A percentile compares a stretch with the other conserved stretches of the same genome.
These are phyloP conservation scores for Didymellaceae sp. DNA, from an alignment of 2,329 filamentous ascomycete genomes.

Conservation along the genomic window DNA sequence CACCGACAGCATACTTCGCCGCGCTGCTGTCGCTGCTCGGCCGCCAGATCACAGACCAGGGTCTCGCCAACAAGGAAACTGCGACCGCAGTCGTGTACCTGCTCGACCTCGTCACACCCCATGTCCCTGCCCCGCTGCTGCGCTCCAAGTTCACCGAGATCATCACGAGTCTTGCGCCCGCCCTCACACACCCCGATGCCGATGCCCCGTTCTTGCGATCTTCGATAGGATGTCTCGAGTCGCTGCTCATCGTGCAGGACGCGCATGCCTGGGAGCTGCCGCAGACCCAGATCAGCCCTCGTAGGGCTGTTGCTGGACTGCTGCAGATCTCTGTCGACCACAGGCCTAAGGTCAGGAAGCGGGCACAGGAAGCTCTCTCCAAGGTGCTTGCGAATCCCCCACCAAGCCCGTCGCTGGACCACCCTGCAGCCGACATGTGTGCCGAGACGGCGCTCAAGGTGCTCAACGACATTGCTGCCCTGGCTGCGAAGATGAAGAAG, in stretches of 20 bases:
- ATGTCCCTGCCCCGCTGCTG: constrained; percentile 83
- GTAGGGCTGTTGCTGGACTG: constrained; percentile 84
- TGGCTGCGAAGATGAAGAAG: constrained; percentile 74
- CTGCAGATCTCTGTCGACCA: constrained; percentile 84
- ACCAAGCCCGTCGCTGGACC: constrained; percentile 89
- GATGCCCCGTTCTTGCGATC: constrained; percentile 86
- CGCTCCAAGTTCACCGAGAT: constrained; percentile 96
- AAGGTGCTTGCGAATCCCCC: constrained; percentile 84
- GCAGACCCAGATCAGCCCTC: constrained; percentile 81
- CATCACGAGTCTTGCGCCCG: constrained; percentile 82
- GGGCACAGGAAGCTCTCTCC: constrained; percentile 86
- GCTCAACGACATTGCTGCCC: constrained; percentile 75
- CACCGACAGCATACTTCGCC: constrained; percentile 91
- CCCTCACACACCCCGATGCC: constrained; percentile 78
- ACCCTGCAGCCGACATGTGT: constrained; percentile 95
- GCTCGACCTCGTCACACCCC: constrained; percentile 88
- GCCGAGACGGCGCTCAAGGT: constrained; percentile 87
- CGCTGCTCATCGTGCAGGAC: constrained; percentile 89
- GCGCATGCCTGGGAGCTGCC: constrained; percentile 85
- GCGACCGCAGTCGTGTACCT: constrained; percentile 91
- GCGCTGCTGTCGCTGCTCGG: constrained; percentile 88
- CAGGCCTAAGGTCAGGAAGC: constrained; percentile 90
- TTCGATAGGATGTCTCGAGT: constrained; percentile 91
- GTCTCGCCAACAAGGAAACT: constrained; percentile 79
- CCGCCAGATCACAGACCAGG: constrained; percentile 71